Evolutionary conservation across 441 rosid genomes (phyloP).

Genomic region (Gossypium laxum): DNA sequence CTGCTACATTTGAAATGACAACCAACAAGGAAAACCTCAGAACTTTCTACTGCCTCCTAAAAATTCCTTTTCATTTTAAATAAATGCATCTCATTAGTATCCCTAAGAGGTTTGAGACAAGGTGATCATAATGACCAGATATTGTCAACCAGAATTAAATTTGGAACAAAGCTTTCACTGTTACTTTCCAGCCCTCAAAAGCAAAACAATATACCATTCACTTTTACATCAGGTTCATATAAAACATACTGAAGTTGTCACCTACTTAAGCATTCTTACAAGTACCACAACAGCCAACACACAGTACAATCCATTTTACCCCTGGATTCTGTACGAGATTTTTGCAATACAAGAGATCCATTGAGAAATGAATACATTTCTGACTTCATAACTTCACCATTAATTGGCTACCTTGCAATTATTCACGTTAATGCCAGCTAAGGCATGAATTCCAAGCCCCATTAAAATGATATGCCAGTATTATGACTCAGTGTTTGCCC

Average conservation of each 20-base stretch:
- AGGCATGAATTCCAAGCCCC: not conserved
- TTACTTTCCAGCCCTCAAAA: not conserved
- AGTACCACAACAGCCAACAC: not conserved
- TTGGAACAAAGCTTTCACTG: not conserved
- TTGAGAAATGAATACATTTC: not conserved
- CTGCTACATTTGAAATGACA: not conserved
- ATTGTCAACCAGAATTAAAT: not conserved
- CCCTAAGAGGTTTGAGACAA: not conserved
- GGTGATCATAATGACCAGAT: not conserved
- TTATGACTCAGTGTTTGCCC: not conserved
- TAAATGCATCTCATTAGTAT: not conserved
- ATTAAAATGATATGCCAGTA: not conserved
- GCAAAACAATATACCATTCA: not conserved
- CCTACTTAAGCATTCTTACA: not conserved
- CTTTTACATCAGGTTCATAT: not conserved
- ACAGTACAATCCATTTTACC: not conserved
- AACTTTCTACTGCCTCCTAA: conserved; percentile 3
- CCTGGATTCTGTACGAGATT: not conserved
- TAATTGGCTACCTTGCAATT: not conserved
- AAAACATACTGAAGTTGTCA: not conserved
- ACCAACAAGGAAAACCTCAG: not conserved
- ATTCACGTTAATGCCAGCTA: not conserved
- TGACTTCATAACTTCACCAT: not conserved
- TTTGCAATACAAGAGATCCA: not conserved
- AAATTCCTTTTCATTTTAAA: not conserved